phyloP scores from a whole-genome alignment of 139 green algal genomes.

The Micractinium sp. region DNA sequence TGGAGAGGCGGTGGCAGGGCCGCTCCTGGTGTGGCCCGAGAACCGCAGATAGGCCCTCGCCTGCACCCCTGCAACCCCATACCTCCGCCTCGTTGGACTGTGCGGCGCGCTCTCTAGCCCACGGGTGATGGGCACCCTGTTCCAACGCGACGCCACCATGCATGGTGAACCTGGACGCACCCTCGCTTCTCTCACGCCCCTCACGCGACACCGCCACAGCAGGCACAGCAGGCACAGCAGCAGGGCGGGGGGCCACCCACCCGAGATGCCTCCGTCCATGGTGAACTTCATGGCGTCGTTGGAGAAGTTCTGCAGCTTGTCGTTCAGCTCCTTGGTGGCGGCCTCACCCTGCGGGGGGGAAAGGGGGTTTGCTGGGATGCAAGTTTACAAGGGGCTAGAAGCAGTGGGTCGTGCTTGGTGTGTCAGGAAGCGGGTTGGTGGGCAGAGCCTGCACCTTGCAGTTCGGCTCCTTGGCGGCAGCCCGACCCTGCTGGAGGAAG shows the following conservation, averaged over 20 bases:
- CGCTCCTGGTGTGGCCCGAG: neutral
- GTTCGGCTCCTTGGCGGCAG: too few species aligned
- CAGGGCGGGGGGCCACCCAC: neutral
- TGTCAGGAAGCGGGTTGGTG: too few species aligned
- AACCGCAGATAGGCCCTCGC: neutral
- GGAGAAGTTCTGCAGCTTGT: conserved; percentile 96
- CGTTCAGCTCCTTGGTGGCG: conserved; percentile 90
- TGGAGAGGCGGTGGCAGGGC: too few species aligned
- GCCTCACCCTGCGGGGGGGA: conserved; percentile 81
- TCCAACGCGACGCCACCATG: too few species aligned
- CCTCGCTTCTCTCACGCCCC: too few species aligned
- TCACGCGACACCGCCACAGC: neutral
- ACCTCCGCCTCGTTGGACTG: neutral
- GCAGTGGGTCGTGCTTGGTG: neutral
- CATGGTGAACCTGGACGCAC: too few species aligned
- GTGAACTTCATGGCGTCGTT: conserved; percentile 96
- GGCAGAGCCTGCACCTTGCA: too few species aligned
- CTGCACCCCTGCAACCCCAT: neutral
- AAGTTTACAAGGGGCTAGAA: neutral
- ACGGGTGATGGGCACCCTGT: too few species aligned
- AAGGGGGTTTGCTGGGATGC: too few species aligned
- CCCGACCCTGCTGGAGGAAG: too few species aligned
- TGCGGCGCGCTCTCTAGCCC: too few species aligned
- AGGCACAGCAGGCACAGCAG: neutral
- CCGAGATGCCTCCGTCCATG: conserved; percentile 88